phyloP scores from a whole-genome alignment of 2,329 filamentous ascomycete genomes.

The Apiospora saccharicola region DNA sequence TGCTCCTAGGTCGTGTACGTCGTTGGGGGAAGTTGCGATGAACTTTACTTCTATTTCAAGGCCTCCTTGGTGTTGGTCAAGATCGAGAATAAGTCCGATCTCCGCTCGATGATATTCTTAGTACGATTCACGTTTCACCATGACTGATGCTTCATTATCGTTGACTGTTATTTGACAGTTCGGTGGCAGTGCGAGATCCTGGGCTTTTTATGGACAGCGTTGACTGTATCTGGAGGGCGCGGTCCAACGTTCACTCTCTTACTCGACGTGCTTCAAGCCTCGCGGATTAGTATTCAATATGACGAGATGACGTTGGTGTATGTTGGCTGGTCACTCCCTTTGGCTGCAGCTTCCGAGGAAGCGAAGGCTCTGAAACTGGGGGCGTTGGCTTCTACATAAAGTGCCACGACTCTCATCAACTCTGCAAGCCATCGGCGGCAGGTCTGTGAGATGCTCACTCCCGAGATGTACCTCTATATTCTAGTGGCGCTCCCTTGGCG shows the following conservation, averaged over 20 bases:
- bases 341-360: neutral
- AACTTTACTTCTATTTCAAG: neutral
- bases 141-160: neutral
- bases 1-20: neutral
- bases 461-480: neutral
- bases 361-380: neutral
- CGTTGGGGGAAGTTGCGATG: neutral
- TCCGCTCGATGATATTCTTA: neutral
- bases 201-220: neutral
- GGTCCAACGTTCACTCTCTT: neutral
- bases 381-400: constrained; percentile 18
- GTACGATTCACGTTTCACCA: neutral
- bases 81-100: neutral
- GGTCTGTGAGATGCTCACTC: neutral
- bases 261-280: neutral
- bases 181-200: neutral
- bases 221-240: neutral
- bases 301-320: constrained; percentile 16
- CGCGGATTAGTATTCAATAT: neutral
- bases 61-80: neutral
- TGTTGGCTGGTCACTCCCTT: neutral
- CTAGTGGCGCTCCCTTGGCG: constrained; percentile 7
- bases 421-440: constrained; percentile 9
- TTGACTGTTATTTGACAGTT: neutral
- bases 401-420: constrained; percentile 11